phyloP scores from a whole-genome alignment of 805 yeast genomes.

The Candida easanensis region DNA sequence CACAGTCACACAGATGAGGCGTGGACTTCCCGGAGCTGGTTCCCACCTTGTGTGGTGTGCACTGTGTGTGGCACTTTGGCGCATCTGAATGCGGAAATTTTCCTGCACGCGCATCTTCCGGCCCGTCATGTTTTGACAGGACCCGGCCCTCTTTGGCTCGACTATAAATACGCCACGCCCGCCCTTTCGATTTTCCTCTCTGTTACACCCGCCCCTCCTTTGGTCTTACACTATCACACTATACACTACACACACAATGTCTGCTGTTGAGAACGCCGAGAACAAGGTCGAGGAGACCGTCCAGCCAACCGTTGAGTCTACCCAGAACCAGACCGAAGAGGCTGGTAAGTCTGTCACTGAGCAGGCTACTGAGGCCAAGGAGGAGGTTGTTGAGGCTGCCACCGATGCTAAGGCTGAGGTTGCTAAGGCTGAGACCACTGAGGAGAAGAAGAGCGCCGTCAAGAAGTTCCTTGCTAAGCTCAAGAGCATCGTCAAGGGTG shows the following conservation, averaged over 20 bases:
- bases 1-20: too few species aligned
- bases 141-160: not conserved
- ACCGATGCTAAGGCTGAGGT: slow-evolving; percentile 11
- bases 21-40: too few species aligned
- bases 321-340: slow-evolving; percentile 18
- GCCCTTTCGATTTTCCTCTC: slow-evolving; percentile 1
- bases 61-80: not conserved
- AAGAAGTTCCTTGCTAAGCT: slow-evolving; percentile 26
- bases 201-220: not conserved
- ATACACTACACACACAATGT: slow-evolving; percentile 11
- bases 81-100: not conserved
- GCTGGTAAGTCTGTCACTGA: slow-evolving; percentile 8
- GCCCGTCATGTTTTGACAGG: slow-evolving; percentile 15
- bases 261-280: slow-evolving; percentile 22
- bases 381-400: slow-evolving; percentile 16
- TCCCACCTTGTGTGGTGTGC: too few species aligned
- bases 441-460: slow-evolving; percentile 24
- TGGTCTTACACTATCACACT: not conserved
- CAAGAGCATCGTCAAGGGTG: slow-evolving; percentile 15
- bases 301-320: slow-evolving; percentile 15
- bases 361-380: slow-evolving; percentile 15
- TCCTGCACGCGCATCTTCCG: slow-evolving; percentile 3
- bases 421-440: slow-evolving; percentile 17
- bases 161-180: slow-evolving; percentile 11
- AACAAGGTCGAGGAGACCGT: slow-evolving; percentile 21